phyloP scores from a whole-genome alignment of 495 filamentous ascomycete genomes.

The Neurospora sublineolata region DNA sequence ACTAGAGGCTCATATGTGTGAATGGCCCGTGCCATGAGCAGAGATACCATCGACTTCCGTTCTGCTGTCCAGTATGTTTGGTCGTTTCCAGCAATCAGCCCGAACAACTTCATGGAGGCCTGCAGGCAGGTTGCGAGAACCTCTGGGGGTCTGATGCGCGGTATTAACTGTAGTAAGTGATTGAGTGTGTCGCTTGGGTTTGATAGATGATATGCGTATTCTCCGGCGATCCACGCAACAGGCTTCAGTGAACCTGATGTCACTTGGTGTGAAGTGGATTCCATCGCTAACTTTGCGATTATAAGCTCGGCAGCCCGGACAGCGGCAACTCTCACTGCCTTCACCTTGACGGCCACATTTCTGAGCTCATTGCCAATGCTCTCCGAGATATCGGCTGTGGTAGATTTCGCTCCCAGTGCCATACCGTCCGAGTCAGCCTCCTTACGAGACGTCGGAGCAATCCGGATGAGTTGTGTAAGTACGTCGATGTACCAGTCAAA shows the following conservation, averaged over 20 bases:
- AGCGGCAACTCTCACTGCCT: conserved; percentile 61
- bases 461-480: conserved; percentile 65
- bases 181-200: conserved; percentile 54
- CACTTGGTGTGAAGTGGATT: conserved; percentile 28
- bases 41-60: conserved; percentile 54
- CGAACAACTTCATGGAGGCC: conserved; percentile 72
- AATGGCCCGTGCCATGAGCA: conserved; percentile 70
- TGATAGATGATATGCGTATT: conserved; percentile 62
- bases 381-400: conserved; percentile 44
- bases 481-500: conserved; percentile 96
- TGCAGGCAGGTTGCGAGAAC: conserved; percentile 73
- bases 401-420: conserved; percentile 17
- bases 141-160: conserved; percentile 41
- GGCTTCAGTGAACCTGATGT: conserved; percentile 54
- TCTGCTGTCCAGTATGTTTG: conserved; percentile 47
- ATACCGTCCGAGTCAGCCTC: conserved; percentile 25
- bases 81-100: conserved; percentile 48
- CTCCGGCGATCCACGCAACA: conserved; percentile 74
- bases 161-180: conserved; percentile 58
- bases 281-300: conserved; percentile 35
- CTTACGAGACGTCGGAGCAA: conserved; percentile 44
- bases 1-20: conserved; percentile 66
- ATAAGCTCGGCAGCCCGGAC: conserved; percentile 77
- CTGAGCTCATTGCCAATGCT: conserved; percentile 74
- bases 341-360: conserved; percentile 86